phyloP scores from a whole-genome alignment of 1,284 basidiomycete genomes.

The Polyporus tsugae region DNA sequence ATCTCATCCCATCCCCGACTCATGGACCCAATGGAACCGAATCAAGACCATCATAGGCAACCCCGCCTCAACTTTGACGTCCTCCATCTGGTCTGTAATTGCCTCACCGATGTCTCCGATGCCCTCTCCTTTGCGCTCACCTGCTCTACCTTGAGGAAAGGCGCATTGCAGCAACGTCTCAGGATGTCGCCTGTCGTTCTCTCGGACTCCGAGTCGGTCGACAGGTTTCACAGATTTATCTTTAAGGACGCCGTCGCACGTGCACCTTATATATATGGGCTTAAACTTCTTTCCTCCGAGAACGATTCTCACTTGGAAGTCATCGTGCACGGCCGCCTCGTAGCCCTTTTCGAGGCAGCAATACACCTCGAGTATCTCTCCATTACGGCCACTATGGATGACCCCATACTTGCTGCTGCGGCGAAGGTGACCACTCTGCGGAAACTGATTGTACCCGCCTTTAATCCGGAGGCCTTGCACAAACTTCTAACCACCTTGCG shows the following conservation, averaged over 20 bases:
- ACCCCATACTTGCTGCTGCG: not conserved
- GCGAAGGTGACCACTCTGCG: not conserved
- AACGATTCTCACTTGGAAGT: too few relatives aligned
- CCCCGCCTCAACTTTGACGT: slow-evolving; percentile 7
- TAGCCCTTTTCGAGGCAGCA: not conserved
- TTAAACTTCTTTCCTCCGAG: not conserved
- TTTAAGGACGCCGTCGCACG: not conserved
- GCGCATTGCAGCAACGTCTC: slow-evolving; percentile 1
- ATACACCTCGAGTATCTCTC: not conserved
- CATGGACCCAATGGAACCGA: not conserved
- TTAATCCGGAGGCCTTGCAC: not conserved
- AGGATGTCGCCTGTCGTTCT: slow-evolving; percentile 5
- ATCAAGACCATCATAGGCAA: too few relatives aligned
- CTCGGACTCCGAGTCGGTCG: not conserved
- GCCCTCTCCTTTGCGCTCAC: not conserved
- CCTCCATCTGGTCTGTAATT: not conserved
- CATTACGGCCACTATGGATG: not conserved
- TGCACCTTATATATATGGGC: not conserved
- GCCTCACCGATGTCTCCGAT: slow-evolving; percentile 4
- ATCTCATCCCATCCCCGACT: not conserved
- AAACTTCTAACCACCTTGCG: not conserved
- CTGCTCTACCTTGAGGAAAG: slow-evolving; percentile 5
- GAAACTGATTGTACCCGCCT: not conserved
- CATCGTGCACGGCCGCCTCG: not conserved
- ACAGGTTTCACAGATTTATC: not conserved